Base-by-base conservation (phyloP, 805 yeast genomes). In the Cyberlindnera mrakii region DNA sequence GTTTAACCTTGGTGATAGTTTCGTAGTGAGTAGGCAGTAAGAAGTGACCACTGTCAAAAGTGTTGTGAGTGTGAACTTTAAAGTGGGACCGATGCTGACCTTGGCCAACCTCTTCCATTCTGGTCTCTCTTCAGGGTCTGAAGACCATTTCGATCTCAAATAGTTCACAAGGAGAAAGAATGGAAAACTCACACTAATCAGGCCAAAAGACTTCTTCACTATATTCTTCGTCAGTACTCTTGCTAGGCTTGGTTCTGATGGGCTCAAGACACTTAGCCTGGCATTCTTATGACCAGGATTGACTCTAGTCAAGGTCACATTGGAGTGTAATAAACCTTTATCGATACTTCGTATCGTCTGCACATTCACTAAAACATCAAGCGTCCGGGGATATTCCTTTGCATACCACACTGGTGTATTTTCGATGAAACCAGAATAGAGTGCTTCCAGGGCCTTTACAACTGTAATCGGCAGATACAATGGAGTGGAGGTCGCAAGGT, bases 371-470 rank as follows among this genome's bases (percentile, higher is more conserved):
- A 49, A 37, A 4, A 30, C 16, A n/a, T 46, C 47, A 15, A 42
- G 11, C 3, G 46, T 40, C 17, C 39, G 35, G 7, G 52, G 48
- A 54, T 53, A 48, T 3, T 48, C 41, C 15, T 23, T 32, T 4
- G 15, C 11, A 41, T 41, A 49, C 32, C 46, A 44, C 6, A 14
- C 19, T 5, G 57, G 55, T 34, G 42, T 52, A 0, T 17, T 18
- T 16, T 52, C 54, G 17, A 53, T 33, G 3, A 53, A 29, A 3
- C 46, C 57, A 4, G 33, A 23, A 16, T 46, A 43, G n/a, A 50
- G 27, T 23, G 27, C 42, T 6, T 34, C 40, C 11, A 45, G 31
- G 1, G 44, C 5, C 13, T 27, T 39, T 5, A 39, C 37, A 7
- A 47, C 16, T 9, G 39, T 9, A 1, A 30, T 33, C 16, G 59